Evolutionary conservation across 352 stramenopile species (phyloP), one percentile per base, ranked within the genome.

Genomic region (Phytophthora ramorum): DNA sequence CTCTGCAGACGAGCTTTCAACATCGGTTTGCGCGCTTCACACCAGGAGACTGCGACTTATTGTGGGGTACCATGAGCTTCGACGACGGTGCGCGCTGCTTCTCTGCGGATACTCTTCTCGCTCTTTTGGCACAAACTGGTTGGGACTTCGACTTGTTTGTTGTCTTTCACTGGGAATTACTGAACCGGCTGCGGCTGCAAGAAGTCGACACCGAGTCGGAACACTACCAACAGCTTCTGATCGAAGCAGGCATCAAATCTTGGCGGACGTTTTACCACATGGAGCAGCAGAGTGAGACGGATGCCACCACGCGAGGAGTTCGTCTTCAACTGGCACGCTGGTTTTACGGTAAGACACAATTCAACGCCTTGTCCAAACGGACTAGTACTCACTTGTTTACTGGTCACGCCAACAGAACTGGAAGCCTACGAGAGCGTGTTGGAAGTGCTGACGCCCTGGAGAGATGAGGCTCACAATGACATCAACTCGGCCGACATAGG

Each of bases 131-230:
- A 9, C 83, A 92, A 64, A 88, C 83, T 7, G 75, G 73, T 22
- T 95, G 72, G 69, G 87, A 95, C 55, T 90, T 87, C 28, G 87
- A 95, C 45, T 69, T 92, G n/a, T 95, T 95, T 51, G 51, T 52
- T 1, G 71, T 82, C 0, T 54, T 93, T 3, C 81, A 88, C 22
- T 95, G 87, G 87, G 71, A 70, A 47, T 59, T 95, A 9, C 50
- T 87, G 47, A 51, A 48, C 9, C 59, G 64, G 3, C 87, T 70
- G 66, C 66, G 71, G 32, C 17, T 14, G 19, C 37, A 66, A 53
- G 10, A 66, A 55, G 17, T 17, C 24, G n/a, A 50, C 2, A 28
- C 1, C 12, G 44, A 54, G 6, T 43, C 43, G 7, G n/a, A 64
- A 30, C 13, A 47, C n/a, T 66, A 65, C 45, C 64, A 56, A 34